Conservation (phyloP, 225 moss, liverwort and hornwort genomes). For the Polytrichum formosum region DNA sequence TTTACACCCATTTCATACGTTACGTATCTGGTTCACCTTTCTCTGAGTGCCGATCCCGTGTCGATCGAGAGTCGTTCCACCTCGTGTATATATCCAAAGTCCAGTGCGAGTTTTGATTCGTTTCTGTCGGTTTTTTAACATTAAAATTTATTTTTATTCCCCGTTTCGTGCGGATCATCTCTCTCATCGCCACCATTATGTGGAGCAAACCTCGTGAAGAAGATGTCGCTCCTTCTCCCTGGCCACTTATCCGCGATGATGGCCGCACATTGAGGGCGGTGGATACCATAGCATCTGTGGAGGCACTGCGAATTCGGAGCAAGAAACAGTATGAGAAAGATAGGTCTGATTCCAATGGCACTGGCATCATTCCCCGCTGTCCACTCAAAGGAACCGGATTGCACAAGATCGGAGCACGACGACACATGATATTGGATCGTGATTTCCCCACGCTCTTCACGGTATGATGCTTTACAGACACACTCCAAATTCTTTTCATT, state of each 20-base stretch:
- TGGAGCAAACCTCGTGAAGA: not conserved
- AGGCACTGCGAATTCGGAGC: not conserved
- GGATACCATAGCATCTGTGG: not conserved
- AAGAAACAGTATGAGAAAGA: conserved; percentile 3
- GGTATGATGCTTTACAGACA: not conserved
- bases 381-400: conserved; percentile 1
- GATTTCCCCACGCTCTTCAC: conserved; percentile 1
- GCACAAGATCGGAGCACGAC: not conserved
- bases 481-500: too few relatives aligned
- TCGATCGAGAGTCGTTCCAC: too few relatives aligned
- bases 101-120: not conserved
- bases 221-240: not conserved
- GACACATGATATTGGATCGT: not conserved
- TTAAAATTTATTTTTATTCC: too few relatives aligned
- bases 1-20: too few relatives aligned
- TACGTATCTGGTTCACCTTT: too few relatives aligned
- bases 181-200: not conserved
- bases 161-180: too few relatives aligned
- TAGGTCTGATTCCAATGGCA: not conserved
- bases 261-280: not conserved
- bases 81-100: not conserved
- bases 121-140: not conserved
- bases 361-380: not conserved
- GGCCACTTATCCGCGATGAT: not conserved
- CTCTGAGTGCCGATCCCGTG: too few relatives aligned